Evolutionary conservation across 106 monocot species (phyloP).

Genomic region (Dendrobium catenatum): DNA sequence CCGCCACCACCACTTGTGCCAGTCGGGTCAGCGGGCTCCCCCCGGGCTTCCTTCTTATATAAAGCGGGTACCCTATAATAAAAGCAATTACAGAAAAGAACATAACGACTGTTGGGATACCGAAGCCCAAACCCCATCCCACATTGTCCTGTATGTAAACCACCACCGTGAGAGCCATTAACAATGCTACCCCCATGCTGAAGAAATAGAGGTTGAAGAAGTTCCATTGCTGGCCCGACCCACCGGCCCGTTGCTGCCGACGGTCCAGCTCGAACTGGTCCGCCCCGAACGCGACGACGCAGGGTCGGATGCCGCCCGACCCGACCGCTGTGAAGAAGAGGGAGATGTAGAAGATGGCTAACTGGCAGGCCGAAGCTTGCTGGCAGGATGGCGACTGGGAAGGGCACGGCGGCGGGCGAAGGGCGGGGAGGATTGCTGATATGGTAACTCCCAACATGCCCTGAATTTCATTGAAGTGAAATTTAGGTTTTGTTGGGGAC

Average conservation of each 20-base stretch:
- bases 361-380: conserved; percentile 19
- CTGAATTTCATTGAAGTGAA: not conserved
- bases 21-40: conserved; percentile 36
- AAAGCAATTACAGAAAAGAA: conserved; percentile 19
- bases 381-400: conserved; percentile 1
- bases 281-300: conserved; percentile 58
- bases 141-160: conserved; percentile 44
- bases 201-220: conserved; percentile 54
- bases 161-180: conserved; percentile 32
- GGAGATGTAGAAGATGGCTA: conserved; percentile 36
- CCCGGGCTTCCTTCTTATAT: conserved; percentile 24
- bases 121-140: conserved; percentile 42
- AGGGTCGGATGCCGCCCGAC: conserved; percentile 60
- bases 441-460: conserved; percentile 40
- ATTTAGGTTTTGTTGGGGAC: too few species aligned
- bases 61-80: conserved; percentile 29
- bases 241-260: not conserved
- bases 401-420: conserved; percentile 23
- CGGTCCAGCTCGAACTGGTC: conserved; percentile 43
- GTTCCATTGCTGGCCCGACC: conserved; percentile 13
- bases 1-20: conserved; percentile 26
- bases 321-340: conserved; percentile 41
- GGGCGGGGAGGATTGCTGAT: conserved; percentile 21
- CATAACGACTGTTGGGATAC: conserved; percentile 30
- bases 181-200: conserved; percentile 13